Base-by-base conservation (phyloP, 116 monocot species). In the Cymodocea nodosa region DNA sequence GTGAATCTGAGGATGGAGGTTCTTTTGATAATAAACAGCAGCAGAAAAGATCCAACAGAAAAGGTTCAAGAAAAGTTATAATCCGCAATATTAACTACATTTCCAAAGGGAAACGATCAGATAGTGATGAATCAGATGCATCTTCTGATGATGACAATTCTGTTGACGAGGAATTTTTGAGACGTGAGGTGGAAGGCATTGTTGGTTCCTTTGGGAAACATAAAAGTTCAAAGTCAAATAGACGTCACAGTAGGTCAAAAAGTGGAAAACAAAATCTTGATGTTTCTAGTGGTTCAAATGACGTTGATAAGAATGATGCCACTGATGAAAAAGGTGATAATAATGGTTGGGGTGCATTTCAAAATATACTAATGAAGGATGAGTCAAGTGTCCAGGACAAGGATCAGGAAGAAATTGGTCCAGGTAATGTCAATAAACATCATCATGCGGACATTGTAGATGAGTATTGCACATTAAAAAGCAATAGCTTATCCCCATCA, bases 31-130 rank as follows among this genome's bases (percentile, higher is more conserved):
- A 71, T 35, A 63, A 56, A 15, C 59, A 35, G 16, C 23, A 35
- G 36, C 39, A 70, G 1, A 60, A 50, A 59, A 70, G 24, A 18
- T 63, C 62, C 52, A 53, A 56, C 8, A 71, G 63, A 30, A 71
- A 71, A 30, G 37, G 62, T 16, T 71, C 71, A 6, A 71, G 64
- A 40, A 71, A 50, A 15, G 71, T 71, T 7, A 66, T 73, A 10
- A 73, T 66, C 49, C 51, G 73, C 10, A 73, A 73, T 24, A 65
- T 73, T 5, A 73, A 73, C 49, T 73, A 73, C 66, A 73, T 73
- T 59, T 58, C 72, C 15, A 66, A 73, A 16, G 63, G 73, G 9
- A 65, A 22, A 51, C 53, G 56, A 59, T 23, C 48, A 19, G 73
- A 66, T 48, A 50, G 54, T 66, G 70, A 44, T 59, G 18, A 18